Conservation (phyloP, 2,329 filamentous ascomycete species). For the Claviceps purpurea region DNA sequence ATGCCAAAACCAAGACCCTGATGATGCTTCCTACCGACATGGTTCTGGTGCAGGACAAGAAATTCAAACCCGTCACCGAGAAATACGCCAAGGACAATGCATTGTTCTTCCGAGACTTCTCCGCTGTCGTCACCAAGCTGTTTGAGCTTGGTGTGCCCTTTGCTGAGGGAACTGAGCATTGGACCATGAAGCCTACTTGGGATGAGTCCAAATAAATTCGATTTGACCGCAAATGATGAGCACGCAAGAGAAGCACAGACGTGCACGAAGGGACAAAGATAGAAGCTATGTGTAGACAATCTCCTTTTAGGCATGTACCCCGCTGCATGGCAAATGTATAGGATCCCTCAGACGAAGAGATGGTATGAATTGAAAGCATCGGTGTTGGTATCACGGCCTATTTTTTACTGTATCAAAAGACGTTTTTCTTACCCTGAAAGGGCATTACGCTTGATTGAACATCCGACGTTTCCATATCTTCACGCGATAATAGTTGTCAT, state of each 20-base stretch:
- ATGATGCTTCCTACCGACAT: constrained; percentile 98
- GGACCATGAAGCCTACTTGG: constrained; percentile 48
- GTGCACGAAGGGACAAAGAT: background rate
- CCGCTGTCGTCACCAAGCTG: constrained; percentile 62
- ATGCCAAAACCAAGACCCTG: constrained; percentile 71
- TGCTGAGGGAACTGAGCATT: constrained; percentile 45
- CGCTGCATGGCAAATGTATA: background rate
- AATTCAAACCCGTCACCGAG: constrained; percentile 67
- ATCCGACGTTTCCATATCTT: too few species aligned
- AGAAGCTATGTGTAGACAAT: constrained; percentile 4
- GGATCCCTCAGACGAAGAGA: background rate
- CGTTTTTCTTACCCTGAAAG: too few species aligned
- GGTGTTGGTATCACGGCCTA: background rate
- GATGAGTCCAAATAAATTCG: constrained; percentile 17
- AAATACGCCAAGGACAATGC: constrained; percentile 87
- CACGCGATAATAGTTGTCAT: too few species aligned
- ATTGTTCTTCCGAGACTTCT: constrained; percentile 87
- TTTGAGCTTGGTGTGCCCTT: constrained; percentile 95
- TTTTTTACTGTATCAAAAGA: too few species aligned
- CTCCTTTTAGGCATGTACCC: background rate
- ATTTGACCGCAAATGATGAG: background rate
- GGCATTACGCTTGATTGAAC: too few species aligned
- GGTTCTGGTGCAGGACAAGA: constrained; percentile 76
- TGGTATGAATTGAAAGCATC: background rate
- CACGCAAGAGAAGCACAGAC: background rate